These are phyloP conservation scores for Artemisia argyi DNA, from an alignment of 129 eudicot genomes.

Conservation along the genomic window DNA sequence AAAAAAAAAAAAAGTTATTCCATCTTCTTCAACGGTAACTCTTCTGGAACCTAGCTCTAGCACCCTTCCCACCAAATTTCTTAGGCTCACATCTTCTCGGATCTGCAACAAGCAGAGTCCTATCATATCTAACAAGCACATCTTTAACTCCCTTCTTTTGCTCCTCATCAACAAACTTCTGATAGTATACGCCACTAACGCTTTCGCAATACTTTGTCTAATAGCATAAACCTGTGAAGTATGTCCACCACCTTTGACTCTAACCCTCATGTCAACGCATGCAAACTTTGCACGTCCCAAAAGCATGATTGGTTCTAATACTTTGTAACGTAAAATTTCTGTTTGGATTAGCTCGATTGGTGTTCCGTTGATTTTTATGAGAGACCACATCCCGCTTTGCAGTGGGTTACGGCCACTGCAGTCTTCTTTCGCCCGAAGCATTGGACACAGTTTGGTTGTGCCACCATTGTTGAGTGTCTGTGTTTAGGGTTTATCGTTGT, in stretches of 20 bases:
- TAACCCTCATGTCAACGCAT: conserved; percentile 43
- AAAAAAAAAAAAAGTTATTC: too few species aligned
- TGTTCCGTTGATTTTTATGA: conserved; percentile 36
- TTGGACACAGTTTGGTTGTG: conserved; percentile 23
- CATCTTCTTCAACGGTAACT: conserved; percentile 33
- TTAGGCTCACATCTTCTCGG: conserved; percentile 46
- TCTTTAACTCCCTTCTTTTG: conserved; percentile 86
- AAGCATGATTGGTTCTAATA: conserved; percentile 38
- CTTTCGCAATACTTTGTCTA: conserved; percentile 37
- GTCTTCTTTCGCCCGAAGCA: neutral
- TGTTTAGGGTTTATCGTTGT: too few species aligned
- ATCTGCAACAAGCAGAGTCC: conserved; percentile 53
- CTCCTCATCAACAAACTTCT: conserved; percentile 81
- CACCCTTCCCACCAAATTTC: conserved; percentile 43
- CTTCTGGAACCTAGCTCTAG: conserved; percentile 43
- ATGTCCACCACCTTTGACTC: conserved; percentile 46
- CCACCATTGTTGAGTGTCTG: conserved; percentile 27
- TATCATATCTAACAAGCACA: conserved; percentile 70
- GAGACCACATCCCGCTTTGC: conserved; percentile 40
- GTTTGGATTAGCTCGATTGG: conserved; percentile 42
- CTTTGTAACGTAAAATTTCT: conserved; percentile 43
- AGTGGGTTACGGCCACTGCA: conserved; percentile 49
- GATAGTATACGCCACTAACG: conserved; percentile 37
- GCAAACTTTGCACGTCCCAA: conserved; percentile 36
- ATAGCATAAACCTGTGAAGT: conserved; percentile 43